phyloP scores from a whole-genome alignment of 1,139 yeast genomes.

The Nakaseomyces uthaithaninus region DNA sequence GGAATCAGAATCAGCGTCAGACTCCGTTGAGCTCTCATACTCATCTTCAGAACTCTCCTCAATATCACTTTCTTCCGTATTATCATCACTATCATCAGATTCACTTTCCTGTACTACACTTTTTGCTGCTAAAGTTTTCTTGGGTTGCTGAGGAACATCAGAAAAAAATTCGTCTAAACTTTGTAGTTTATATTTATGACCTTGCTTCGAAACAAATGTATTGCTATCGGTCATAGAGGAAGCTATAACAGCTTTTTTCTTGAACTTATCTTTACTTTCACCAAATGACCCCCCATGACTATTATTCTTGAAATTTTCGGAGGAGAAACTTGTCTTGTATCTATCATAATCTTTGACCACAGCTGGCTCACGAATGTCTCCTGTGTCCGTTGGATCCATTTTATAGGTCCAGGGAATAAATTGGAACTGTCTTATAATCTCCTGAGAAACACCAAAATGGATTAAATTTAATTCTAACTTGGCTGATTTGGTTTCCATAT shows the following conservation, averaged over 20 bases:
- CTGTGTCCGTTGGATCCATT: neutral
- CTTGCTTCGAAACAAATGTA: conserved; percentile 10
- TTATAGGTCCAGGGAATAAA: neutral
- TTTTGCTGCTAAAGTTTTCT: conserved; percentile 6
- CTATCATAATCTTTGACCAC: conserved; percentile 27
- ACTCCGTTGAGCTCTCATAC: neutral
- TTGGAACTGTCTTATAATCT: neutral
- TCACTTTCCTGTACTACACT: neutral
- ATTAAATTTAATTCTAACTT: neutral
- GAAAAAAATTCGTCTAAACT: conserved; percentile 83
- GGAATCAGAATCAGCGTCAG: conserved; percentile 11
- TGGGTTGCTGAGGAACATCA: conserved; percentile 37
- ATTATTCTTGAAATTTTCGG: conserved; percentile 16
- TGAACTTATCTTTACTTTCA: neutral
- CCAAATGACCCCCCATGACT: neutral
- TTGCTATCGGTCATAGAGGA: neutral
- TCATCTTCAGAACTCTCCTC: conserved; percentile 12
- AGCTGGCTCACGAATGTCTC: conserved; percentile 20
- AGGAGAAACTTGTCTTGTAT: conserved; percentile 28
- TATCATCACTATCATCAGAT: conserved; percentile 10
- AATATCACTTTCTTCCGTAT: conserved; percentile 10
- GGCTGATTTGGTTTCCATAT: neutral
- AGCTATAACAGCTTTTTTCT: neutral
- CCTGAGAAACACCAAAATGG: neutral
- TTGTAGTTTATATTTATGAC: conserved; percentile 50